These are phyloP conservation scores for Isoetes taiwanensis DNA, from an alignment of 75 land plant species.

Conservation along the genomic window DNA sequence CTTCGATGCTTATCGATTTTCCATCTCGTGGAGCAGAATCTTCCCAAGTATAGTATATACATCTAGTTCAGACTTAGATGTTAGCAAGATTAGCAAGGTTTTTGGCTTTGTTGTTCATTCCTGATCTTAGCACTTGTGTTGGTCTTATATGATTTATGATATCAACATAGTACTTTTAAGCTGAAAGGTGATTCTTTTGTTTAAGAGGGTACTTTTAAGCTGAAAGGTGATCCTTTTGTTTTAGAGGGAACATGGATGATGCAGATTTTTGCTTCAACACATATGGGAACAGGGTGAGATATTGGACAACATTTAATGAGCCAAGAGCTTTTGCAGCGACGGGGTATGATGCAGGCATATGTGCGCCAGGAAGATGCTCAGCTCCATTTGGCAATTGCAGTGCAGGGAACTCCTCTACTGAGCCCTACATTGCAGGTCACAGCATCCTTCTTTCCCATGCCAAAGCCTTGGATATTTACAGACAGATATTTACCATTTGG, in stretches of 20 bases:
- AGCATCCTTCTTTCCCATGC: background rate
- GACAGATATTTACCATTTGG: constrained; percentile 44
- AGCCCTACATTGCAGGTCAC: background rate
- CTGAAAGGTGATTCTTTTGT: too few relatives aligned
- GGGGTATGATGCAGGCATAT: background rate
- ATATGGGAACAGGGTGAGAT: constrained; percentile 24
- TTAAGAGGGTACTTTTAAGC: too few relatives aligned
- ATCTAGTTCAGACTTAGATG: too few relatives aligned
- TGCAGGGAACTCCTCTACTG: background rate
- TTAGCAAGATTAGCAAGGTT: too few relatives aligned
- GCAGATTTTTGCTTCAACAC: background rate
- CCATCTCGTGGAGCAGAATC: constrained; percentile 16
- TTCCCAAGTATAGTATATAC: too few relatives aligned
- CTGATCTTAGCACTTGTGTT: too few relatives aligned
- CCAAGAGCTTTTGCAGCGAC: background rate
- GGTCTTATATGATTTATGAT: too few relatives aligned
- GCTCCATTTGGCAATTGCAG: background rate
- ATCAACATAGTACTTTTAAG: too few relatives aligned
- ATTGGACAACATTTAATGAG: constrained; percentile 27
- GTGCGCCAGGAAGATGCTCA: background rate
- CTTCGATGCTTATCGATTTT: constrained; percentile 16
- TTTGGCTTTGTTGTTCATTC: too few relatives aligned
- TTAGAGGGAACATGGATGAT: constrained; percentile 22
- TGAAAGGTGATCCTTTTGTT: too few relatives aligned
- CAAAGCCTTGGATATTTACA: background rate